Evolutionary conservation across 306 rosid species (phyloP).

Genomic region (Pachyrhizus erosus): DNA sequence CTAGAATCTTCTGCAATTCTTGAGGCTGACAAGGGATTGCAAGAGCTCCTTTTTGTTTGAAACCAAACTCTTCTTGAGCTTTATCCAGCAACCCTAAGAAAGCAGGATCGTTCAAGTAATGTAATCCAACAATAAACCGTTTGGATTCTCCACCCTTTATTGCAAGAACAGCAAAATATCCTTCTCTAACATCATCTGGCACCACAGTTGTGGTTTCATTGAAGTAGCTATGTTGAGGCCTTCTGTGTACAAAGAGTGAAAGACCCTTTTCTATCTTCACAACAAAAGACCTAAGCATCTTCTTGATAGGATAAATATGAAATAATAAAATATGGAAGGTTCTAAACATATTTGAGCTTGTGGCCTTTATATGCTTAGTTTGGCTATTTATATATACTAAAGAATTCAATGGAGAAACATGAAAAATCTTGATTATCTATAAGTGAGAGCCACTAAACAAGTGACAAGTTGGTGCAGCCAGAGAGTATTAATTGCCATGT

Average conservation of each 20-base stretch:
- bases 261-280: slow-evolving; percentile 55
- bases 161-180: no score
- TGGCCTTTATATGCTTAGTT: not conserved
- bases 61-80: no score
- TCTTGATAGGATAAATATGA: not conserved
- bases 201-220: slow-evolving; percentile 19
- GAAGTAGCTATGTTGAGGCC: slow-evolving; percentile 20
- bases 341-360: not conserved
- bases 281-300: slow-evolving; percentile 46
- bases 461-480: not conserved
- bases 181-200: slow-evolving; percentile 17
- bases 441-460: not conserved
- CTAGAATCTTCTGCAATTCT: slow-evolving; percentile 59
- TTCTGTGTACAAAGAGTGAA: slow-evolving; percentile 39
- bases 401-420: not conserved
- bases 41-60: no score
- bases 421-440: not conserved
- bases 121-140: slow-evolving; percentile 38
- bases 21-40: no score
- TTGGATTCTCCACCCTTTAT: no score
- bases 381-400: slow-evolving; percentile 14
- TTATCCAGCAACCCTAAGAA: slow-evolving; percentile 36
- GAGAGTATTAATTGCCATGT: not conserved
- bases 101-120: slow-evolving; percentile 48
- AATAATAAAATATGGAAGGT: not conserved